phyloP scores from a whole-genome alignment of 345 rosid species.

The Gossypium turneri region DNA sequence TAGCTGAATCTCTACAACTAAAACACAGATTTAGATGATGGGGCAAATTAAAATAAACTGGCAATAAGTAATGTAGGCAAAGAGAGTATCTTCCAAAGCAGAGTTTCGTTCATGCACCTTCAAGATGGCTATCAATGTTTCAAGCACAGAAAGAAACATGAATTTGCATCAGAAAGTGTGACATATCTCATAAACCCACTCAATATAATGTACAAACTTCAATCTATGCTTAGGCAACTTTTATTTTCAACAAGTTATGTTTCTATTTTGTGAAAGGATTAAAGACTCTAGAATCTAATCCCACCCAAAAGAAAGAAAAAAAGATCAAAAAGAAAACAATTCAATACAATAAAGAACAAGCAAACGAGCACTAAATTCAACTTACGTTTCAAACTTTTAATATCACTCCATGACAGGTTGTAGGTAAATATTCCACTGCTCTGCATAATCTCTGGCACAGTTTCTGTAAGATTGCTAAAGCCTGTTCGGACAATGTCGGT shows the following conservation, averaged over 20 bases:
- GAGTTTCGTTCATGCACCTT: not conserved
- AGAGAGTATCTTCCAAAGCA: not conserved
- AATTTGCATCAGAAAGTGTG: not conserved
- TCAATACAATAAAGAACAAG: slow-evolving; percentile 4
- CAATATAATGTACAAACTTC: not conserved
- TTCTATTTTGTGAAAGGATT: not conserved
- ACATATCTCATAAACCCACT: not conserved
- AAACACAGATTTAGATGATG: not conserved
- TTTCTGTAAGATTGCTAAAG: slow-evolving; percentile 33
- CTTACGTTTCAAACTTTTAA: slow-evolving; percentile 64
- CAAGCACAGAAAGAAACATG: not conserved
- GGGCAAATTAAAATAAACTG: not conserved
- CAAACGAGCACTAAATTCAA: slow-evolving; percentile 20
- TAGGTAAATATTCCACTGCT: slow-evolving; percentile 55
- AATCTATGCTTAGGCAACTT: not conserved
- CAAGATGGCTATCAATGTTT: not conserved
- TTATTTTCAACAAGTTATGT: not conserved
- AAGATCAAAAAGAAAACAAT: not conserved
- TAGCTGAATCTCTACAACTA: not conserved
- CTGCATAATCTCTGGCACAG: slow-evolving; percentile 37
- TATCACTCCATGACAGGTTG: slow-evolving; percentile 61
- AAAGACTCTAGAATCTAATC: not conserved
- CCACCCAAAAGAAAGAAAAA: not conserved
- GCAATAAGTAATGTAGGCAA: not conserved
- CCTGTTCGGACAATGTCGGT: slow-evolving; percentile 38